Percentiles rank a stretch among this genome's conserved stretches.
These are phyloP conservation scores for Rutstroemia sp. DNA, from an alignment of 2,329 filamentous ascomycete species.

Conservation along the genomic window DNA sequence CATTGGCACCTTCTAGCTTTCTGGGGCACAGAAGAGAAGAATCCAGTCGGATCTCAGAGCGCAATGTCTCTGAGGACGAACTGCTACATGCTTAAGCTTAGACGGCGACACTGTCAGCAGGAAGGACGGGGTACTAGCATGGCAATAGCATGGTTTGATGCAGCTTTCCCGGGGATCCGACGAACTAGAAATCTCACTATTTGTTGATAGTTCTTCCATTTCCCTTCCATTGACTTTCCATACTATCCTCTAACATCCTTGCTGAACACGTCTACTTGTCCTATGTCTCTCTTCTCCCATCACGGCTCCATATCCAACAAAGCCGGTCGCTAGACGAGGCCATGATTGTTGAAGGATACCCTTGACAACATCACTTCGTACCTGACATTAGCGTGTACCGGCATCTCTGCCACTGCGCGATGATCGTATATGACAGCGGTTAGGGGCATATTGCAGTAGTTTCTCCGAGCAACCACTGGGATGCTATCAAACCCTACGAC, in stretches of 20 bases:
- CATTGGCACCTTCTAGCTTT: too few species aligned
- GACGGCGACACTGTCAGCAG: not conserved
- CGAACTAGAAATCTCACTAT: not conserved
- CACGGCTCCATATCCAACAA: constrained; percentile 12
- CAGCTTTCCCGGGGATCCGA: constrained; percentile 7
- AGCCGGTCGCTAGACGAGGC: constrained; percentile 8
- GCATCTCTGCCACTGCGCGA: constrained; percentile 7
- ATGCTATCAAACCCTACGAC: not conserved
- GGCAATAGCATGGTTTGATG: constrained; percentile 7
- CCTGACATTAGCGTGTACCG: constrained; percentile 18
- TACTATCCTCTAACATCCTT: not conserved
- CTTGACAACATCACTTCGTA: constrained; percentile 12
- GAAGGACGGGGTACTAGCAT: constrained; percentile 9
- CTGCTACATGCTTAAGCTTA: too few species aligned
- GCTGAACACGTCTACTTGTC: not conserved
- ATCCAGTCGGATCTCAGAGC: too few species aligned
- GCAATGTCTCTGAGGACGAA: too few species aligned
- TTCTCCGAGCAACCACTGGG: not conserved
- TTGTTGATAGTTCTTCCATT: not conserved
- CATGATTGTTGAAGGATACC: not conserved
- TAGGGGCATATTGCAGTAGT: constrained; percentile 3
- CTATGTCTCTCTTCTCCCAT: not conserved
- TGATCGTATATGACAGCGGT: constrained; percentile 11
- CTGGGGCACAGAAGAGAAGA: too few species aligned
- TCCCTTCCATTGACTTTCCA: not conserved